Base-by-base conservation (phyloP, 805 yeast species). In the Limtongia smithiae region DNA sequence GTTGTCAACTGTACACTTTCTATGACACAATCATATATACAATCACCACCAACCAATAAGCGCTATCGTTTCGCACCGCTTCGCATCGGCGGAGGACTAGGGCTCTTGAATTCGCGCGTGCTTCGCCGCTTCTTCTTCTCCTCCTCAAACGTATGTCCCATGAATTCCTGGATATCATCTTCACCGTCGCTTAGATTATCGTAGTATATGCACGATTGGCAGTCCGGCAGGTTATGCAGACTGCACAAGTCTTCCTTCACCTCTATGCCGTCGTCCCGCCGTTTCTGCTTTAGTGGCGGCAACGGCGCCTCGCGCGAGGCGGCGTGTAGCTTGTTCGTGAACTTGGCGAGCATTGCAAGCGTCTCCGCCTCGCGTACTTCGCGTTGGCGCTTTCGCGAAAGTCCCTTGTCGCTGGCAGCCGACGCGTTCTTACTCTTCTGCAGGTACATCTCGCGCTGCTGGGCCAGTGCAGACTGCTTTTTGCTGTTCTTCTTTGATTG, bases 281-380 rank as follows among this genome's bases (percentile, higher is more conserved):
- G 18, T 17, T n/a, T 12, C 34, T 37, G 32, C 38, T 32, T 37
- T 20, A 17, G 15, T n/a, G 36, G 3, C 12, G 30, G 35, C 14
- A 25, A 15, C 2, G 41, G 48, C 11, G 50, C 45, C 15, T 39
- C 39, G 17, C 34, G 27, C 4, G 58, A 17, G 8, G 48, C 48
- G 5, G 57, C 15, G 15, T 37, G 46, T 3, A 65, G 53, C 37
- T 65, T 65, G 6, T 54, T 14, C 38, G 59, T 55, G 53, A 70
- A 70, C 22, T 54, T 52, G 4, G 56, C 51, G 21, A 70, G 55
- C 45, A 61, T 44, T 2, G 46, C 55, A 14, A 64, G 44, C 0
- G 72, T 68, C 25, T 62, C 61, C 12, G 38, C 41, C 39, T 69
- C 71, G 42, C 71, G 54, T 12, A 38, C 33, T 30, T 53, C 54